Conservation (phyloP, 1,139 yeast genomes). For the Geotrichum australiense region DNA sequence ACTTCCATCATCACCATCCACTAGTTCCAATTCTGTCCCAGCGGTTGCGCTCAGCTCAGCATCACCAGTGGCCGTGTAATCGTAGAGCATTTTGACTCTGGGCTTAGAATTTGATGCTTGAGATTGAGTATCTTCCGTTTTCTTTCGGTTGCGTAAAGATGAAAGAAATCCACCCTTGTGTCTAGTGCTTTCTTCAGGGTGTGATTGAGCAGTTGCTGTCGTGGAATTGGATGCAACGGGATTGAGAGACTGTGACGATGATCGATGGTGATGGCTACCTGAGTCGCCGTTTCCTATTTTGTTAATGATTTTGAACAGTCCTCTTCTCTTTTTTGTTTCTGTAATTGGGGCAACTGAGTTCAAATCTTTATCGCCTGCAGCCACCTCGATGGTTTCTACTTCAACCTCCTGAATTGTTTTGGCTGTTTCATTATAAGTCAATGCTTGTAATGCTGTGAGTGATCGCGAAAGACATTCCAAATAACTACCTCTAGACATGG, state of each 20-base stretch:
- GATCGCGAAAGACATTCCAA: slow-evolving; percentile 50
- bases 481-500: slow-evolving; percentile 25
- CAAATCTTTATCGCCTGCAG: slow-evolving; percentile 57
- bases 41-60: slow-evolving; percentile 63
- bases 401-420: slow-evolving; percentile 77
- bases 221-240: slow-evolving; percentile 10
- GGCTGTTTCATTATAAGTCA: slow-evolving; percentile 65
- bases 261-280: slow-evolving; percentile 16
- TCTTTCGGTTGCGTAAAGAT: slow-evolving; percentile 8
- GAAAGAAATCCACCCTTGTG: slow-evolving; percentile 17
- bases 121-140: slow-evolving; percentile 3
- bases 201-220: slow-evolving; percentile 9
- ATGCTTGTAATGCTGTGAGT: slow-evolving; percentile 50
- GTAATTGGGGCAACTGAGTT: slow-evolving; percentile 32
- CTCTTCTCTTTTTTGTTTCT: slow-evolving; percentile 27
- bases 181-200: slow-evolving; percentile 9
- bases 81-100: slow-evolving; percentile 55
- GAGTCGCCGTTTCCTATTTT: slow-evolving; percentile 17
- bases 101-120: slow-evolving; percentile 11
- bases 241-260: slow-evolving; percentile 14
- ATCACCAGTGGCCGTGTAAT: slow-evolving; percentile 60
- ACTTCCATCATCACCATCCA: slow-evolving; percentile 75
- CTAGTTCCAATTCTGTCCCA: slow-evolving; percentile 55
- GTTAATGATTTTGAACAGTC: slow-evolving; percentile 24
- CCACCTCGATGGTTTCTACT: slow-evolving; percentile 81